Evolutionary conservation across 352 stramenopile species (phyloP).

Genomic region (Phytophthora brassicae): DNA sequence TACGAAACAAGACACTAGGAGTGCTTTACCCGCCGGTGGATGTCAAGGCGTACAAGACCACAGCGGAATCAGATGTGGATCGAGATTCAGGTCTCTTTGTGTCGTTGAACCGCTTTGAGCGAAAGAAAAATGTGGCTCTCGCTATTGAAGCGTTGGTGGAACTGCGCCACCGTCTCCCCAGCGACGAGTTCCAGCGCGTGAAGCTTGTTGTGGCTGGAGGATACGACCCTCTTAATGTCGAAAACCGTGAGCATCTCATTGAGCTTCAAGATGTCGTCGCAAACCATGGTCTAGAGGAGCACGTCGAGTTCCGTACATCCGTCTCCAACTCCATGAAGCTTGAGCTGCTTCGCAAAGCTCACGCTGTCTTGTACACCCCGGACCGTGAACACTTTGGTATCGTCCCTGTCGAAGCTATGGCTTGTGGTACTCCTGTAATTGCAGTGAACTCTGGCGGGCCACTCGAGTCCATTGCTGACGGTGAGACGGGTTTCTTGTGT

Average conservation of each 20-base stretch:
- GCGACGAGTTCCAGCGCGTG: slow-evolving; percentile 48
- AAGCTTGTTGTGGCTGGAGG: slow-evolving; percentile 93
- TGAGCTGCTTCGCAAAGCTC: slow-evolving; percentile 79
- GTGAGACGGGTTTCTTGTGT: slow-evolving; percentile 84
- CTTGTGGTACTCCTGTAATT: slow-evolving; percentile 92
- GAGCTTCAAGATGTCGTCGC: slow-evolving; percentile 87
- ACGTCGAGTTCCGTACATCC: slow-evolving; percentile 89
- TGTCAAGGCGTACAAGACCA: slow-evolving; percentile 60
- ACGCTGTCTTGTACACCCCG: slow-evolving; percentile 96
- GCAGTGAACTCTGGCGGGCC: slow-evolving; percentile 95
- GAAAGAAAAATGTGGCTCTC: slow-evolving; percentile 97
- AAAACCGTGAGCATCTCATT: slow-evolving; percentile 95
- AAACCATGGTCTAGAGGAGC: slow-evolving; percentile 45
- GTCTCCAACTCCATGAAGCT: slow-evolving; percentile 89
- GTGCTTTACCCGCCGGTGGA: slow-evolving; percentile 96
- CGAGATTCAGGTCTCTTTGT: slow-evolving; percentile 82
- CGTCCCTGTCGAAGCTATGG: slow-evolving; percentile 98
- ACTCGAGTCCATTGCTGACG: slow-evolving; percentile 94
- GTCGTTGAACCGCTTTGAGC: slow-evolving; percentile 98
- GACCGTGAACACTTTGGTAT: slow-evolving; percentile 99
- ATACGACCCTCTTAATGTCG: slow-evolving; percentile 94
- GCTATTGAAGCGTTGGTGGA: slow-evolving; percentile 81
- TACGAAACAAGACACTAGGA: slow-evolving; percentile 59
- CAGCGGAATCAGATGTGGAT: slow-evolving; percentile 32
- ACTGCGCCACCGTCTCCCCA: slow-evolving; percentile 43